Conservation (phyloP, 495 filamentous ascomycete genomes). For the Podospora pseudocomata region DNA sequence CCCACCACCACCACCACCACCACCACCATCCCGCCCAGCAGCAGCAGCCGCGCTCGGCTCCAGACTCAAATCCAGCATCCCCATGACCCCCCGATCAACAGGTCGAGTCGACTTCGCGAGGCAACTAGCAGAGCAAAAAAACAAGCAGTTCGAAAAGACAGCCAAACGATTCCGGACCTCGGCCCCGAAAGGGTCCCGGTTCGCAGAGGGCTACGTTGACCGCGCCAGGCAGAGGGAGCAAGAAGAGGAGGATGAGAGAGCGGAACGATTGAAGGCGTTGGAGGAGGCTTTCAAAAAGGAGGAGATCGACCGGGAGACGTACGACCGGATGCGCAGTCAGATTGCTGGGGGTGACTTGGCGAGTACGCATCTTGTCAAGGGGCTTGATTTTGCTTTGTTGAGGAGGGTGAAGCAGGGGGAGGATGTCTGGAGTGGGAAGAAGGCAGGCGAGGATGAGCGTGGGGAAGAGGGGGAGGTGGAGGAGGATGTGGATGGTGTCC, state of each 20-base stretch:
- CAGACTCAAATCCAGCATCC: constrained; percentile 68
- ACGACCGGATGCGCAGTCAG: constrained; percentile 66
- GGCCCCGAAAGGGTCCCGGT: constrained; percentile 77
- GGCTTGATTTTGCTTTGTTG: constrained; percentile 79
- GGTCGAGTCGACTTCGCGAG: constrained; percentile 69
- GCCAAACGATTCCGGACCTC: constrained; percentile 68
- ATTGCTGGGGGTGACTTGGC: constrained; percentile 78
- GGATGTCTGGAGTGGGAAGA: constrained; percentile 54
- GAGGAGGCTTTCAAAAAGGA: constrained; percentile 79
- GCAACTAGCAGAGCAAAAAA: constrained; percentile 72
- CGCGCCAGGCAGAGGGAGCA: constrained; percentile 58
- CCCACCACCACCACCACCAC: constrained; percentile 17
- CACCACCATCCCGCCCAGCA: constrained; percentile 29
- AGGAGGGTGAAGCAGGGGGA: constrained; percentile 70
- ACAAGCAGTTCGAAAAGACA: constrained; percentile 45
- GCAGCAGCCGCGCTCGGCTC: constrained; percentile 53
- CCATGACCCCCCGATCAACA: constrained; percentile 82
- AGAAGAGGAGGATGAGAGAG: constrained; percentile 61
- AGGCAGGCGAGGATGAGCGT: constrained; percentile 23
- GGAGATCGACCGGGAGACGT: constrained; percentile 72
- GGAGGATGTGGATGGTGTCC: constrained; percentile 66
- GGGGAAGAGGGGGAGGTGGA: constrained; percentile 28
- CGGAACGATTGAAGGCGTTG: constrained; percentile 64
- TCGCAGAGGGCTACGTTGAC: constrained; percentile 79
- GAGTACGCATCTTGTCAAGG: constrained; percentile 85